Conservation (phyloP, 2,329 filamentous ascomycete species). For the Microcyclospora tardicrescens region DNA sequence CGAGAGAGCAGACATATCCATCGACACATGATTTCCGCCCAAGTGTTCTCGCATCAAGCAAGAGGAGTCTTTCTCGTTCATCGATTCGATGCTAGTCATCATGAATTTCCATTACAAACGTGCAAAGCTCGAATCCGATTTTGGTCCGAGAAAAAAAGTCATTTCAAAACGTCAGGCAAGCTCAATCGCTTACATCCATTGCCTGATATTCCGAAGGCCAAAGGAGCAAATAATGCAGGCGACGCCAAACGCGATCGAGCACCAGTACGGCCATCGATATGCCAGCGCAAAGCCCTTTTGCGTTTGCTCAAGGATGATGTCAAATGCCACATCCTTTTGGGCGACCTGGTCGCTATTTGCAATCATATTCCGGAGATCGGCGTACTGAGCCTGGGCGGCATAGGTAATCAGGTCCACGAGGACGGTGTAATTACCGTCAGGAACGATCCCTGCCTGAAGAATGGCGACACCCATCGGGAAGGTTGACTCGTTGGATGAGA, state of each 20-base stretch:
- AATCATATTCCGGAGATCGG: slow-evolving; percentile 7
- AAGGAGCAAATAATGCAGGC: slow-evolving; percentile 17
- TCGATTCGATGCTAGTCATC: no score
- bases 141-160: no score
- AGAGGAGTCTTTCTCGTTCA: no score
- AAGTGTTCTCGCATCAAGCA: no score
- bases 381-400: slow-evolving; percentile 11
- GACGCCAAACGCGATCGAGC: slow-evolving; percentile 22
- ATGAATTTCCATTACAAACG: no score
- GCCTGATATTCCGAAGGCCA: slow-evolving; percentile 21
- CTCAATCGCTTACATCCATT: slow-evolving; percentile 5
- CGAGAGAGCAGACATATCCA: no score
- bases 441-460: slow-evolving; percentile 3
- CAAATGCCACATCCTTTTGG: slow-evolving; percentile 13
- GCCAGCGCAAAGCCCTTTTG: slow-evolving; percentile 17
- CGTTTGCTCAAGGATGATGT: slow-evolving; percentile 12
- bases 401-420: slow-evolving; percentile 11
- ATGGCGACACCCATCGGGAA: slow-evolving; percentile 5
- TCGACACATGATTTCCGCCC: no score
- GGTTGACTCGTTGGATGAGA: slow-evolving; percentile 5
- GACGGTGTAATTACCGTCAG: slow-evolving; percentile 5
- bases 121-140: no score
- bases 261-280: slow-evolving; percentile 21
- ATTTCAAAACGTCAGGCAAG: no score
- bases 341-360: slow-evolving; percentile 5